A percentile compares a stretch with the other conserved stretches of the same genome.
Conservation (phyloP, 2,329 filamentous ascomycete species). For the Pseudocercospora eumusae region DNA sequence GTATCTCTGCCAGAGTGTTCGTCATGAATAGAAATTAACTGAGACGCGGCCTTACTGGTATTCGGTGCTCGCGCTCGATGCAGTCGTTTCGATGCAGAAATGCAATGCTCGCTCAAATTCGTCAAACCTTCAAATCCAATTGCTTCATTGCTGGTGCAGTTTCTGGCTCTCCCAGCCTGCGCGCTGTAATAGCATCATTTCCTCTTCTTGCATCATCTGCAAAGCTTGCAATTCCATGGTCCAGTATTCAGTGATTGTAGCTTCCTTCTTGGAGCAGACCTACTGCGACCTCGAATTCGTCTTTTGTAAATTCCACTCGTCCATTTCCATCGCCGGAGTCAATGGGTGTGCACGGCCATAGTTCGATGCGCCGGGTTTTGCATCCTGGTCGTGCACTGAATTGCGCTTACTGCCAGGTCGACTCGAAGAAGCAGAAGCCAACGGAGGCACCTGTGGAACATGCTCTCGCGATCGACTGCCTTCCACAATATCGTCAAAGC, state of each 20-base stretch:
- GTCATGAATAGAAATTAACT: constrained; percentile 3
- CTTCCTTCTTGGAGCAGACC: constrained; percentile 14
- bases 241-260: constrained; percentile 8
- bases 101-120: constrained; percentile 12
- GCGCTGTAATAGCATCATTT: constrained; percentile 1
- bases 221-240: constrained; percentile 5
- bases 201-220: constrained; percentile 9
- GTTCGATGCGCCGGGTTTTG: constrained; percentile 5
- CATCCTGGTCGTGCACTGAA: constrained; percentile 16
- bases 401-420: constrained; percentile 25
- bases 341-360: constrained; percentile 18
- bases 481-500: constrained; percentile 22
- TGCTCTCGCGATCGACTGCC: constrained; percentile 24
- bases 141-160: not conserved
- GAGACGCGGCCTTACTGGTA: not conserved
- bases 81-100: constrained; percentile 4
- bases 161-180: not conserved
- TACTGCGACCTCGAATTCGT: constrained; percentile 24
- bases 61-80: constrained; percentile 8
- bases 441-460: constrained; percentile 10
- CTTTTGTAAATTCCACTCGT: constrained; percentile 29
- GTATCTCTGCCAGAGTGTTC: constrained; percentile 4
- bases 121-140: not conserved
- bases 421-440: constrained; percentile 16
- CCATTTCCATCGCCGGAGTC: constrained; percentile 31